These are phyloP conservation scores for Helicostylum pulchrum DNA, from an alignment of 192 early-diverging fungal genomes.

Conservation along the genomic window DNA sequence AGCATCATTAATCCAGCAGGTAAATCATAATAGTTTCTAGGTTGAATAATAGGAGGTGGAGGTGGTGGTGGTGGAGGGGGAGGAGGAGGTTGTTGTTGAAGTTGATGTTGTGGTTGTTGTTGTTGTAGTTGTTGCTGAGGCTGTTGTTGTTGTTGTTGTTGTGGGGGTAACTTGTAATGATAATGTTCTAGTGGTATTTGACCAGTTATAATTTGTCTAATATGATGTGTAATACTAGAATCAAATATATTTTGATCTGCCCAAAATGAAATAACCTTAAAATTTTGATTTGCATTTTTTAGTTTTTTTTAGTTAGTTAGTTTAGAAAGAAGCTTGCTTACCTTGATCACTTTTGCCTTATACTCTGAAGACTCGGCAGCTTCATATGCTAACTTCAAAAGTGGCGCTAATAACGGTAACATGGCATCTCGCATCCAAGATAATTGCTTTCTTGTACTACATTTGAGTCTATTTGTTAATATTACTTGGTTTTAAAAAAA, in stretches of 20 bases:
- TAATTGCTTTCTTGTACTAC: slow-evolving; percentile 41
- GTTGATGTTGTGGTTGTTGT: not conserved
- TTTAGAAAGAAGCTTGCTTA: not conserved
- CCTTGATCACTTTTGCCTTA: slow-evolving; percentile 48
- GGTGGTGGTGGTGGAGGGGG: not conserved
- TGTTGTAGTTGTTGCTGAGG: not conserved
- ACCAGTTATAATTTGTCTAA: slow-evolving; percentile 15
- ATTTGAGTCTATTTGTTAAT: not conserved
- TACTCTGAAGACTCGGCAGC: slow-evolving; percentile 37
- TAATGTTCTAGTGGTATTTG: not conserved
- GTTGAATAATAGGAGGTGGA: not conserved
- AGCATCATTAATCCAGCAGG: slow-evolving; percentile 24
- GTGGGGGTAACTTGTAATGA: not conserved
- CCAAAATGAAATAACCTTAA: slow-evolving; percentile 44
- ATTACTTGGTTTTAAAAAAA: not conserved
- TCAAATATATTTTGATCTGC: slow-evolving; percentile 33
- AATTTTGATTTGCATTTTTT: too few species aligned
- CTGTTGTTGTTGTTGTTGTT: not conserved
- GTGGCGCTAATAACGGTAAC: slow-evolving; percentile 39
- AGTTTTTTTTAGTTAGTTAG: not conserved
- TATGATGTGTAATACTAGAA: slow-evolving; percentile 23
- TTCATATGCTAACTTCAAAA: slow-evolving; percentile 46
- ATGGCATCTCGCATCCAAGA: slow-evolving; percentile 48
- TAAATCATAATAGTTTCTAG: slow-evolving; percentile 22
- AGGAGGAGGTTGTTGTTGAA: not conserved